phyloP scores from a whole-genome alignment of 2,329 filamentous ascomycete species.

The Alternaria sp. region DNA sequence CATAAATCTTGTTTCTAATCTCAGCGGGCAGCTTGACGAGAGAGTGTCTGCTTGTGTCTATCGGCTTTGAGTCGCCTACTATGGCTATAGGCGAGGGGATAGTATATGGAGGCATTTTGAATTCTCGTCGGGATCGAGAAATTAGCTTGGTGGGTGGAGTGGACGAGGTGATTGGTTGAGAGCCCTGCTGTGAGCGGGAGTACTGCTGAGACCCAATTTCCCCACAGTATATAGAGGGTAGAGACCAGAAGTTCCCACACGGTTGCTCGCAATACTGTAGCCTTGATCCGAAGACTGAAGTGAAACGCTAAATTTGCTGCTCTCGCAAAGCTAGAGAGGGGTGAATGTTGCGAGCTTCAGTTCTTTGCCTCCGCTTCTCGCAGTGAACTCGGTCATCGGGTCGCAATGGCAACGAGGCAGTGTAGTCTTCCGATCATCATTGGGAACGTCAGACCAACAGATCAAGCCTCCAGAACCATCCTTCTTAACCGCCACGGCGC shows the following conservation, averaged over 20 bases:
- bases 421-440: not conserved
- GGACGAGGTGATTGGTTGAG: fast-evolving
- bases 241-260: not conserved
- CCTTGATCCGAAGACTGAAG: not conserved
- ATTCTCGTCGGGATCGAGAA: not conserved
- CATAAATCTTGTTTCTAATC: not conserved
- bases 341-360: not conserved
- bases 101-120: not conserved
- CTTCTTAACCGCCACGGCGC: not conserved
- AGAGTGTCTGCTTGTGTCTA: not conserved
- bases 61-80: not conserved
- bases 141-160: fast-evolving
- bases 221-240: not conserved
- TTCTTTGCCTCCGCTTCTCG: not conserved
- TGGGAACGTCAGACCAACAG: not conserved
- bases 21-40: not conserved
- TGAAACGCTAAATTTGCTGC: not conserved
- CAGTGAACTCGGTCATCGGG: not conserved
- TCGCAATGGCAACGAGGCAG: not conserved
- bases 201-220: not conserved
- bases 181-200: not conserved
- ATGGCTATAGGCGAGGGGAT: not conserved
- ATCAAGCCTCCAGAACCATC: not conserved
- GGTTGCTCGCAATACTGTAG: not conserved
- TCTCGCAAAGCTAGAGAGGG: not conserved